Evolutionary conservation across 2,329 filamentous ascomycete species (phyloP), one percentile per base, ranked within the genome.

Genomic region (Penicillium sp.): DNA sequence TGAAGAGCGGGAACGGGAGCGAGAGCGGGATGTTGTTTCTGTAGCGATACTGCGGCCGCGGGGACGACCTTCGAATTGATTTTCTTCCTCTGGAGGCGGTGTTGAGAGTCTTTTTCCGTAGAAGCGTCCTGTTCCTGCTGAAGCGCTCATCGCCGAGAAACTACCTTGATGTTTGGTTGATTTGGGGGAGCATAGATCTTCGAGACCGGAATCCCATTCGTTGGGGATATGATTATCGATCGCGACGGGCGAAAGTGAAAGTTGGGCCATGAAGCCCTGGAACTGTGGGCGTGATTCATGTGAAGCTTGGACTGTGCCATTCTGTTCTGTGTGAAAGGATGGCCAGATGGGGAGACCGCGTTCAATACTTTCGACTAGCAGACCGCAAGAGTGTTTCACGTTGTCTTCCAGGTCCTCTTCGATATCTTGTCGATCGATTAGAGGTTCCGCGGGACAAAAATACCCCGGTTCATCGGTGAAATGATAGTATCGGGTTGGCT

Each of bases 341-440:
- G 60, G 58, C 53, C 59, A 60, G 9, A 63, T 55, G 14, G 65
- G 62, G 6, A 66, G 21, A 1, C 64, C 68, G 51, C 63, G 66
- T 43, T 71, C 68, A 56, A 71, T 70, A 48, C 54, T 69, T 59
- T 69, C 68, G 50, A 65, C 67, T 24, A 69, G 71, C 50, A 70
- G 64, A 22, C 65, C 66, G 54, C 76, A 78, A 16, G 74, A 62
- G 48, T 71, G 64, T 56, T 70, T 69, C 33, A 78, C 56, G 45
- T 76, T 66, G 2, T 60, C 66, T 52, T 76, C 74, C 4, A 76
- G 49, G 22, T 72, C 66, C 7, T 67, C 65, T 3, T 67, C 60
- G 14, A 78, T 65, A 2, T 66, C 52, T 57, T 71, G 74, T 24
- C 75, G 70, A 13, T 70, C 62, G 21, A 76, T 69, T 22, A 75